These are phyloP conservation scores for Silene conica DNA, from an alignment of 148 eudicot genomes.

Conservation along the genomic window DNA sequence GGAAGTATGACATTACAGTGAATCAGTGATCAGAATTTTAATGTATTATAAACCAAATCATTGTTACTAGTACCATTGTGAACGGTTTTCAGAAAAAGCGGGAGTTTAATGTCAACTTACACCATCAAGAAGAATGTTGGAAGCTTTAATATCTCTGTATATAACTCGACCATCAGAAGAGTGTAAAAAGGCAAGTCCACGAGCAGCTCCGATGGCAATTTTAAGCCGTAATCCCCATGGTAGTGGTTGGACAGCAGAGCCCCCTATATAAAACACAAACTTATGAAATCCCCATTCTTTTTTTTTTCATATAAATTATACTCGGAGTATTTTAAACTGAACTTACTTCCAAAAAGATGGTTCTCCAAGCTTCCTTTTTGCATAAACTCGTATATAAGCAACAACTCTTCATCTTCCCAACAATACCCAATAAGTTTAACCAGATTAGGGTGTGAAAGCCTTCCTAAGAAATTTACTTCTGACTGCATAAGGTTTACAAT, in stretches of 20 bases:
- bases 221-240: slow-evolving; percentile 52
- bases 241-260: slow-evolving; percentile 36
- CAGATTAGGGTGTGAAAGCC: slow-evolving; percentile 52
- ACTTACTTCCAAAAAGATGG: slow-evolving; percentile 59
- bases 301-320: background rate
- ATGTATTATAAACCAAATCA: background rate
- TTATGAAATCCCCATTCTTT: background rate
- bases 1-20: background rate
- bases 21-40: background rate
- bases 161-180: slow-evolving; percentile 42
- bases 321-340: background rate
- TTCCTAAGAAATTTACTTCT: slow-evolving; percentile 56
- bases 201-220: slow-evolving; percentile 59
- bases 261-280: slow-evolving; percentile 31
- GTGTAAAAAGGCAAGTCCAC: slow-evolving; percentile 57
- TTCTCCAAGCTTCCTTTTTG: slow-evolving; percentile 59
- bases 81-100: background rate
- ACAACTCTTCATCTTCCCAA: slow-evolving; percentile 49
- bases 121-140: slow-evolving; percentile 67
- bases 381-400: slow-evolving; percentile 58
- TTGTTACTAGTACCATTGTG: background rate
- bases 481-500: slow-evolving; percentile 36
- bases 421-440: slow-evolving; percentile 60
- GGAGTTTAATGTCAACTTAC: slow-evolving; percentile 12
- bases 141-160: slow-evolving; percentile 60